Evolutionary conservation across 78 protist genomes (phyloP), one percentile per base, ranked within the genome.

Genomic region (Dictyostelium citrinum): DNA sequence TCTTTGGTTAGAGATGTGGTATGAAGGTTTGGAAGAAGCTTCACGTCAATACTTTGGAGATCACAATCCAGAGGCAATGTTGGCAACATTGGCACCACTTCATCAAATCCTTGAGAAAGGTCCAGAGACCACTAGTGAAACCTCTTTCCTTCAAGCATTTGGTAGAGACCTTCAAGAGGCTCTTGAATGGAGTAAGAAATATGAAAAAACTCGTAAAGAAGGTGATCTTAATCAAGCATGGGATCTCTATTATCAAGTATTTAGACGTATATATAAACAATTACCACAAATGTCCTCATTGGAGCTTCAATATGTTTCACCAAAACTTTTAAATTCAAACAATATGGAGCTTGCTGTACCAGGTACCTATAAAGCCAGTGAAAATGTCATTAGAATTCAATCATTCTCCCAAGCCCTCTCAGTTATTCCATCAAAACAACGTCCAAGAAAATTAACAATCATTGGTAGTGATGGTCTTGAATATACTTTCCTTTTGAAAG

Each of bases 1-100:
- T 85, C 81, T 99, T 22, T 98, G 99, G 99, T 96, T 95, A 71
- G 99, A 99, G 86, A 86, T 94, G 98, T 99, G 99, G 99, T 97
- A 97, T 84, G 99, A 98, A 91, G 99, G 98, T 22, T 43, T 99
- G 10, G 99, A 99, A 82, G 99, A 99, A 83, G 99, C 99, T 3
- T 81, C 97, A 9, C 83, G 99, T 24, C 95, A 90, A 67, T 98
- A 93, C 95, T 98, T 98, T 67, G 99, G 96, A 5, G 98, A 97
- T 5, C 90, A 95, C 67, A 82, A 98, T 91, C 75, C 95, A 43
- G 97, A 95, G 37, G 99, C 95, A 46, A 98, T 98, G 98, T 77
- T 96, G n/a, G 95, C 90, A 10, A 86, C 91, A 39, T 96, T 99
- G 27, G 93, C 43, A 51, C 98, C 99, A 61, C 97, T 99, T 79